Base-by-base conservation (phyloP, 495 filamentous ascomycete species). In the Penicillium angulare region DNA sequence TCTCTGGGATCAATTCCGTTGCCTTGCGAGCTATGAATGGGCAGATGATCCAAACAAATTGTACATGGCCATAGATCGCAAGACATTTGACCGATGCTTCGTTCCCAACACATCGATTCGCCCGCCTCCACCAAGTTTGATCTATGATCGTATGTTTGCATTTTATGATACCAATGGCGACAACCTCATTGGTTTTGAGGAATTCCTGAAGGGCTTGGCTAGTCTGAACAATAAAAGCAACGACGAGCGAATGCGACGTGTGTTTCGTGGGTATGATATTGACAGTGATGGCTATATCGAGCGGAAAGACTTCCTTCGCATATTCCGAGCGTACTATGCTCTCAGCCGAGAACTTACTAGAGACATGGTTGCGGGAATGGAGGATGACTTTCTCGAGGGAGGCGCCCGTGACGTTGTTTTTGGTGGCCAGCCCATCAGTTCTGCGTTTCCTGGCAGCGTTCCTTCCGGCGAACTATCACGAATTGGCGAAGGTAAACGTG, bases 1-100 rank as follows among this genome's bases (percentile, higher is more conserved):
- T 23, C 81, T 93, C 22, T 97, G 90, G 86, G 92, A 97, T 58
- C 95, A 97, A 59, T 97, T 95, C 79, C 88, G 86, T 7, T 96
- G 89, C 53, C 81, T 96, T 57, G 93, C 93, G 8, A 89, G 86
- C 52, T 84, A 84, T 9, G 86, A 92, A 61, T 96, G 88, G 86
- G 67, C 80, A n/a, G 79, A 86, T 16, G 92, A 97, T 60, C 90
- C 90, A 0, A 82, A 87, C 60, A 74, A 82, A 22, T 77, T 95
- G 26, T 69, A 79, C 47, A 79, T 90, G 58, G 93, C 91, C 8
- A 96, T 99, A 71, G 90, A 95, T 52, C 83, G 89, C 24, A 85
- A 85, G 60, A 93, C 89, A 0, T 97, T 98, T 68, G 87, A 95
- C 60, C 85, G 87, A 47, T 93, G 89, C 54, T 86, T 98, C 49